Base-by-base conservation (phyloP, 2,329 filamentous ascomycete genomes). In the Hawksworthiomyces lignivorus region DNA sequence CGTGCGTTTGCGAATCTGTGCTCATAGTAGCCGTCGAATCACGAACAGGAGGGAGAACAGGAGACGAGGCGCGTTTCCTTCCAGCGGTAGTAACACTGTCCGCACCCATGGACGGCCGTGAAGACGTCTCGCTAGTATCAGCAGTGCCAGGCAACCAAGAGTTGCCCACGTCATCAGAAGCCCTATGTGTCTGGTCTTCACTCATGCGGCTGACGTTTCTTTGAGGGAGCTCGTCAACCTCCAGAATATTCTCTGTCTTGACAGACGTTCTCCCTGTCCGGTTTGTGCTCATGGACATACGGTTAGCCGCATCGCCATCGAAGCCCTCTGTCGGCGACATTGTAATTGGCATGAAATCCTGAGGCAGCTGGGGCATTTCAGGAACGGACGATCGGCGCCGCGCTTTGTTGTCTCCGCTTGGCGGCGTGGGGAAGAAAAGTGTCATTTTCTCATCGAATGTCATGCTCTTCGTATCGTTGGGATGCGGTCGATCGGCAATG, bases 391-490 rank as follows among this genome's bases (percentile, higher is more conserved):
- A 67, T 42, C 60, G 60, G 8, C 62, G 61, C 26, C 49, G 57
- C 6, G 34, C 44, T 6, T 40, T 18, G 41, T 46, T 39, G 29
- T 49, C 43, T 41, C 47, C 48, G 40, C 57, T 57, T 36, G 59
- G 46, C 37, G 65, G 56, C 7, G 58, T 54, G 4, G 68, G 62
- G 48, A 73, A 75, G 19, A 78, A 56, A 5, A 75, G 54, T 2
- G 63, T 59, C 60, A 77, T 72, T 54, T 77, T 77, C 50, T 77
- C 74, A 39, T 76, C 63, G 46, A 75, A 68, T 0, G 71, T 75
- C 73, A 77, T 77, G 52, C 71, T 77, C 55, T 68, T 70, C 4
- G 71, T 75, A 46, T 73, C 58, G 45, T 75, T 76, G 3, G 72
- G 68, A 6, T 65, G 60, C 15, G 72, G 61, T 14, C 68, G 56